Evolutionary conservation across 2,329 filamentous ascomycete species (phyloP), one percentile per base, ranked within the genome.

Genomic region (Hypoxylon sp.): DNA sequence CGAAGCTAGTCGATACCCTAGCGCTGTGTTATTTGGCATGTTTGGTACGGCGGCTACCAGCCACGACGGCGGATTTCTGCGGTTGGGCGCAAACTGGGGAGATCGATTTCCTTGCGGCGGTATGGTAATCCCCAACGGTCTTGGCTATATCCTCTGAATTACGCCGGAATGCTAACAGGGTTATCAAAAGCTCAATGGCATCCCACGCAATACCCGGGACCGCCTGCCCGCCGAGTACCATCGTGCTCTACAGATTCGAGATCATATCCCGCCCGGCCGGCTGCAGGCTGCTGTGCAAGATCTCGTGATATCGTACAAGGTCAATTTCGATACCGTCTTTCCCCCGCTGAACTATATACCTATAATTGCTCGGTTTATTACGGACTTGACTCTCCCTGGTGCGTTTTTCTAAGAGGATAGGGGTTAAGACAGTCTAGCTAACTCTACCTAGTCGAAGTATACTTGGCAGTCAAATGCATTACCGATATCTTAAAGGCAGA

Each of bases 11-110:
- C 43, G 94, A 97, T 70, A 91, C 90, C 0, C 78, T 98, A 55
- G 89, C 84, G 1, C 77, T 97, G 9, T 94, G 92, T 74, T 97
- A 97, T 79, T 78, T 97, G 32, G 94, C 88, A 1, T 88, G 88
- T 37, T 74, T 96, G 47, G 81, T 97, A 25, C 82, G 97, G 71
- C 88, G 91, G 60, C 82, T 96, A 60, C 93, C 94, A 0, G 83
- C 92, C n/a, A 88, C 89, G 21, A 81, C 95, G 6, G 90, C 88
- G 9, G 92, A 96, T 69, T 78, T 98, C 11, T 84, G 84, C 57
- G 81, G 82, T 46, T 97, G 92, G 89, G 87, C 87, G 14, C 86
- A 85, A 50, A 81, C 81, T 61, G 89, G 90, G 48, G 86, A 91
- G 59, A 83, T 98, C 25, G 85, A 91, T 0, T 98, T 91, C 76